Base-by-base conservation (phyloP, 352 stramenopile genomes). In the Globisporangium lucens region DNA sequence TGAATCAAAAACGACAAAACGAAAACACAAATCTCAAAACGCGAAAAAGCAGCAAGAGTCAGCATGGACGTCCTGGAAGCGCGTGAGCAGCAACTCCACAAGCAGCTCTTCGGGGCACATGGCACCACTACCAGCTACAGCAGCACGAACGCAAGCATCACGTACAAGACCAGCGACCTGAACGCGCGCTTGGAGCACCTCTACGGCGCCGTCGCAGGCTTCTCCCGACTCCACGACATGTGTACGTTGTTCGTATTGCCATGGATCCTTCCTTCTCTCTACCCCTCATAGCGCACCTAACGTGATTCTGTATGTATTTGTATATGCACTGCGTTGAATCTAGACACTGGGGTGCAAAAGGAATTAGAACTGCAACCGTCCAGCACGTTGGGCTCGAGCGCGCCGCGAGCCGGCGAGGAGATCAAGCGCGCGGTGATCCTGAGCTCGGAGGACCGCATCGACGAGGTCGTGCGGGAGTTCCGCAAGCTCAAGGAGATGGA, bases 381-480 rank as follows among this genome's bases (percentile, higher is more conserved):
- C 0, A 76, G 49, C 30, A n/a, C 62, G 5, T 67, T 83, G 10
- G 57, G 67, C 2, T 63, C 73, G 36, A 61, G 41, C 15, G 73
- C 66, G 30, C 67, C 75, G 3, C 61, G 57, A 41, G 22, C 66
- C 0, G 71, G 76, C 1, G 76, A 89, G 29, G 77, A 86, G 60
- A 73, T 91, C 61, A 82, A 91, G 64, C 79, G 83, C 56, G 83
- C 83, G 10, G 70, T 82, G 35, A 85, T 91, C 66, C 57, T 91
- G 46, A 89, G 74, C 61, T 89, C 80, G 0, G 66, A 79, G 20
- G 72, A 82, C 29, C 78, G 74, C 49, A 63, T 89, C 15, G 58
- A 82, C 49, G 55, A 68, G 6, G 65, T 80, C 12, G 73, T 77
- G 43, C 55, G 51, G 38, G 73, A 86, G 29, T 73, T 89, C 24